Percentiles rank a stretch among this genome's conserved stretches.
These are phyloP conservation scores for Phyllosticta ampelicida DNA, from an alignment of 2,329 filamentous ascomycete species.

Conservation along the genomic window DNA sequence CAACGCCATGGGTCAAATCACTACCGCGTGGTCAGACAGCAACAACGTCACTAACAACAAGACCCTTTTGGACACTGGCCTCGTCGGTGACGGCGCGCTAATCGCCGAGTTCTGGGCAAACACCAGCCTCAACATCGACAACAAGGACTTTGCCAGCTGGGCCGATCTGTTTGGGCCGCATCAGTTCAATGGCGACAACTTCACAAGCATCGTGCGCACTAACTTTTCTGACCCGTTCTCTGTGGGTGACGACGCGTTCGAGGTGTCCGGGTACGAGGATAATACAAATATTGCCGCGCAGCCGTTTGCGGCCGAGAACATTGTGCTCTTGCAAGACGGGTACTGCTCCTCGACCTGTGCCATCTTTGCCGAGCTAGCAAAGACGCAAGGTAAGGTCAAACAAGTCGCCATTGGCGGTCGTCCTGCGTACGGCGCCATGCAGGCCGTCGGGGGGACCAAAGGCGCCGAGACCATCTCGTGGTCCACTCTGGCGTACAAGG, in stretches of 20 bases:
- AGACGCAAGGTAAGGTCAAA: constrained; percentile 33
- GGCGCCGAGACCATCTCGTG: constrained; percentile 27
- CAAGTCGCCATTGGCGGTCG: constrained; percentile 34
- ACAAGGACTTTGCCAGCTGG: constrained; percentile 24
- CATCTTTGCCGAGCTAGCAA: constrained; percentile 36
- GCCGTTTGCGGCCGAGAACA: constrained; percentile 28
- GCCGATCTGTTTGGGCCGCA: constrained; percentile 27
- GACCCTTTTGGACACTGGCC: constrained; percentile 16
- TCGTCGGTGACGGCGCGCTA: constrained; percentile 16
- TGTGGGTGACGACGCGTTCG: constrained; percentile 15
- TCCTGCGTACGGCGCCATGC: constrained; percentile 31
- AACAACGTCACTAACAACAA: constrained; percentile 21
- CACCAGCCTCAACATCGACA: constrained; percentile 21
- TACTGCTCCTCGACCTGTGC: constrained; percentile 38
- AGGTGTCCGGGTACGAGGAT: constrained; percentile 21
- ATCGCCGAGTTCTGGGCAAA: constrained; percentile 25
- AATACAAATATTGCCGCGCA: constrained; percentile 20
- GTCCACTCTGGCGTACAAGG: background rate
- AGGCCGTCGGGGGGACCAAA: constrained; percentile 36
- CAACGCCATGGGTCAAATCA: constrained; percentile 20
- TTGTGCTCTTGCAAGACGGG: constrained; percentile 34
- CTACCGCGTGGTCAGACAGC: constrained; percentile 14
- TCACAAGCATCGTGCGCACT: constrained; percentile 26
- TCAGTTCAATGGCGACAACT: constrained; percentile 21
- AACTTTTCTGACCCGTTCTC: constrained; percentile 25